These are phyloP conservation scores for Boletus sensibilis DNA, from an alignment of 768 basidiomycete genomes.

Conservation along the genomic window DNA sequence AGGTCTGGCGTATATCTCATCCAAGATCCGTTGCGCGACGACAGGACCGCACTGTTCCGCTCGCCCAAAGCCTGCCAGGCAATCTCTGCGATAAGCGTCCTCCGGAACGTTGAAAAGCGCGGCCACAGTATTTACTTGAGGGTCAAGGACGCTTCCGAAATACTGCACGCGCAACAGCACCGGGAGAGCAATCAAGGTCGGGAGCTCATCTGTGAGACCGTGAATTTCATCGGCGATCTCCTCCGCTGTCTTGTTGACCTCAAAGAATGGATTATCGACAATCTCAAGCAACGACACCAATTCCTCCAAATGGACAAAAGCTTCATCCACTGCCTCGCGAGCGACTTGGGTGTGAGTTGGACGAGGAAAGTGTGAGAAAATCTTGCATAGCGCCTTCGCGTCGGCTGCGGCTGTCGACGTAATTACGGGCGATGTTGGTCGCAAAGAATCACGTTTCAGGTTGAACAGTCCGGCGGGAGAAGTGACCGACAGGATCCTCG, in stretches of 20 bases:
- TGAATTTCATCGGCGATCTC: constrained; percentile 45
- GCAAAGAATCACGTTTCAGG: constrained; percentile 64
- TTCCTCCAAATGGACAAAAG: constrained; percentile 61
- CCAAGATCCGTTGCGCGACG: constrained; percentile 57
- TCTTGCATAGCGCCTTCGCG: constrained; percentile 58
- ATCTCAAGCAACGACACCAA: constrained; percentile 58
- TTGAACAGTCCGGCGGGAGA: constrained; percentile 59
- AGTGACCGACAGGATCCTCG: constrained; percentile 52
- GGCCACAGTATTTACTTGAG: constrained; percentile 40
- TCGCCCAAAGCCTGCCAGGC: constrained; percentile 70
- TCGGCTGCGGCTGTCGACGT: constrained; percentile 52
- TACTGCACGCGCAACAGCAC: constrained; percentile 55
- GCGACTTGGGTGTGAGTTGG: constrained; percentile 59
- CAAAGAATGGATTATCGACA: constrained; percentile 34
- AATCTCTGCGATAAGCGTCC: constrained; percentile 64
- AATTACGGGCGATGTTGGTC: constrained; percentile 58
- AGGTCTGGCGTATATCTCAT: constrained; percentile 41
- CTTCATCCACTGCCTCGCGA: constrained; percentile 80
- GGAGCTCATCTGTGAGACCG: constrained; percentile 58
- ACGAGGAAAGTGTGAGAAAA: constrained; percentile 59
- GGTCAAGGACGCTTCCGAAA: constrained; percentile 1
- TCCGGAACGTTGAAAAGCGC: constrained; percentile 57
- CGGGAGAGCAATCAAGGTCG: constrained; percentile 72
- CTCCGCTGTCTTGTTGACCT: constrained; percentile 19
- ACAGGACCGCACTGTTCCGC: constrained; percentile 70